Conservation (phyloP, 2,329 filamentous ascomycete genomes). For the Cercospora nicotianae region DNA sequence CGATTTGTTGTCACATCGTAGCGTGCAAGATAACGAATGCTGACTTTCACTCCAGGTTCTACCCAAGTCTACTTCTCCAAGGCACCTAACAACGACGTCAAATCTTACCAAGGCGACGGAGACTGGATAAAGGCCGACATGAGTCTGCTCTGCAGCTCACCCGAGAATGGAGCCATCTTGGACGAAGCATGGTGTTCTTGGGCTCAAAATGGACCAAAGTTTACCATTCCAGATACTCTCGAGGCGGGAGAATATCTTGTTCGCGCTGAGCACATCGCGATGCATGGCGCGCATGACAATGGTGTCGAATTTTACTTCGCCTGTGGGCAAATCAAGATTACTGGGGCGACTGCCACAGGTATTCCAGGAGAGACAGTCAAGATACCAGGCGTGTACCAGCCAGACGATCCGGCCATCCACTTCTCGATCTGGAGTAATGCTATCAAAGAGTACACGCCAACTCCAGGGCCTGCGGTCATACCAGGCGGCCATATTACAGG, state of each 20-base stretch:
- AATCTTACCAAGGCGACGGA: slow-evolving; percentile 22
- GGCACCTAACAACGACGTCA: slow-evolving; percentile 20
- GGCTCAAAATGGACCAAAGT: slow-evolving; percentile 19
- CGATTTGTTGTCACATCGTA: not conserved
- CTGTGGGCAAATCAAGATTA: slow-evolving; percentile 27
- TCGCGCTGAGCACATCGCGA: slow-evolving; percentile 23
- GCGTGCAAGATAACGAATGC: not conserved
- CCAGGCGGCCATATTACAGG: not conserved
- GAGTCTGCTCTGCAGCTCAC: slow-evolving; percentile 17
- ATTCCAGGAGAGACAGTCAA: slow-evolving; percentile 21
- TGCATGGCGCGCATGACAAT: slow-evolving; percentile 25
- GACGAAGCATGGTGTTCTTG: slow-evolving; percentile 16
- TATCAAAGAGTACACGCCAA: slow-evolving; percentile 3
- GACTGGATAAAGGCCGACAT: slow-evolving; percentile 28
- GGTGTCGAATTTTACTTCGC: slow-evolving; percentile 23
- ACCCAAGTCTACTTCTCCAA: slow-evolving; percentile 26
- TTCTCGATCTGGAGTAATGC: slow-evolving; percentile 26
- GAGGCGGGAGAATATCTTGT: slow-evolving; percentile 26
- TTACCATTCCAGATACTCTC: slow-evolving; percentile 22
- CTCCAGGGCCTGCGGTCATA: not conserved
- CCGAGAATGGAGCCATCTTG: slow-evolving; percentile 11
- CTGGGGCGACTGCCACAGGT: slow-evolving; percentile 19
- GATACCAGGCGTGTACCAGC: slow-evolving; percentile 27
- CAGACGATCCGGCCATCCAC: slow-evolving; percentile 25
- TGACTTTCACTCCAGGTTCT: slow-evolving; percentile 1